Evolutionary conservation across 352 stramenopile species (phyloP), one percentile per base, ranked within the genome.

Genomic region (Pythium plurisporium): DNA sequence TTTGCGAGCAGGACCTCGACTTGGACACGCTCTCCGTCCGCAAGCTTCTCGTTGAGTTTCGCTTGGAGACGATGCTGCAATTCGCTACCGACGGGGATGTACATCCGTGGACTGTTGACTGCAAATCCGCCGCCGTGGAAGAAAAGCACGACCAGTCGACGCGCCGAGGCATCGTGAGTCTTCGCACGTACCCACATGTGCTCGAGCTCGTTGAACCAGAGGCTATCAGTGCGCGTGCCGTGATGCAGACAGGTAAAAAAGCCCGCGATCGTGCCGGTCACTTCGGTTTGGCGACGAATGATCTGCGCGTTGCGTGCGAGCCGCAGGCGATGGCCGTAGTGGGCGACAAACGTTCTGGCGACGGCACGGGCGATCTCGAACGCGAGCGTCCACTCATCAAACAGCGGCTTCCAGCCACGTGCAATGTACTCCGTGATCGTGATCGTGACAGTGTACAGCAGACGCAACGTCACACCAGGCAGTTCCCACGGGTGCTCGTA

Each of bases 61-160:
- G 17, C 17, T 4, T 50, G 14, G 12, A 63, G 19, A 36, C 51
- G 33, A 1, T 22, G n/a, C 46, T 77, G 69, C 30, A 86, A 45
- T 12, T 70, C 68, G 37, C 65, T 73, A 43, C 64, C 67, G 27
- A 63, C 43, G 5, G 34, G 4, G 41, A 69, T 61, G 49, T 69
- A 69, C 48, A 61, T 62, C n/a, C 62, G 54, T 9, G 62, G 62
- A 34, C 55, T 62, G 29, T 57, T 43, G 29, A 64, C 37, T 0
- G 49, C 62, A 25, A 36, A 64, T 4, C 61, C 61, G 2, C 61
- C 61, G 23, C 61, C 61, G 27, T 68, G 61, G 61, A 57, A 63
- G 42, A 46, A 62, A 10, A 68, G 46, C 31, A 68, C 42, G 10
- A 68, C 53, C 5, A 62, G 19, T 4, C 52, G 59, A 8, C 20